Evolutionary conservation across 345 rosid species (phyloP).

Genomic region (Combretum micranthum): DNA sequence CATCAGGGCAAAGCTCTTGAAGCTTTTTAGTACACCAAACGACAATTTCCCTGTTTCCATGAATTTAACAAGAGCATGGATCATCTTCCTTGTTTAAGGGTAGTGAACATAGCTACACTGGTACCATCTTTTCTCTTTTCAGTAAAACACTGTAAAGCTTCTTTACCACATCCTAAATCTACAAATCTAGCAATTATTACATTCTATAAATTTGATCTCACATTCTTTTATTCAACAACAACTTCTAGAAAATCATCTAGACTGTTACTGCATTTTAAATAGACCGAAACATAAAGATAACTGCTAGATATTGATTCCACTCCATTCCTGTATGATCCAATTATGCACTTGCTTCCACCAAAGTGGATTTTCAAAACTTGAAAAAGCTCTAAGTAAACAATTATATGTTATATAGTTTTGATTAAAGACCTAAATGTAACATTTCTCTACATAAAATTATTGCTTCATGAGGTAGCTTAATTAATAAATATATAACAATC

Average conservation of each 20-base stretch:
- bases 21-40: conserved; percentile 22
- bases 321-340: conserved; percentile 18
- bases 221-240: conserved; percentile 6
- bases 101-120: conserved; percentile 17
- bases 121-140: conserved; percentile 23
- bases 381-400: conserved; percentile 24
- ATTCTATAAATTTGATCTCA: conserved; percentile 30
- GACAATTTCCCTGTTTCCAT: conserved; percentile 30
- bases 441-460: conserved; percentile 24
- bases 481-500: conserved; percentile 22
- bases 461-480: conserved; percentile 19
- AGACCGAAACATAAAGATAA: conserved; percentile 21
- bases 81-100: conserved; percentile 21
- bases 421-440: conserved; percentile 12
- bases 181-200: conserved; percentile 27
- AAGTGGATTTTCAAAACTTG: conserved; percentile 10
- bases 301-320: conserved; percentile 14
- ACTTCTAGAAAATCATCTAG: conserved; percentile 22
- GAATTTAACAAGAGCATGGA: conserved; percentile 27
- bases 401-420: conserved; percentile 22
- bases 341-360: conserved; percentile 33
- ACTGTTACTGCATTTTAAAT: conserved; percentile 17
- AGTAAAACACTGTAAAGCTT: conserved; percentile 17
- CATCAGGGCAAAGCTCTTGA: conserved; percentile 25
- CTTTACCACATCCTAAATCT: conserved; percentile 18